Conservation (phyloP, 192 early-diverging fungal species). For the Backusella psychrophila region DNA sequence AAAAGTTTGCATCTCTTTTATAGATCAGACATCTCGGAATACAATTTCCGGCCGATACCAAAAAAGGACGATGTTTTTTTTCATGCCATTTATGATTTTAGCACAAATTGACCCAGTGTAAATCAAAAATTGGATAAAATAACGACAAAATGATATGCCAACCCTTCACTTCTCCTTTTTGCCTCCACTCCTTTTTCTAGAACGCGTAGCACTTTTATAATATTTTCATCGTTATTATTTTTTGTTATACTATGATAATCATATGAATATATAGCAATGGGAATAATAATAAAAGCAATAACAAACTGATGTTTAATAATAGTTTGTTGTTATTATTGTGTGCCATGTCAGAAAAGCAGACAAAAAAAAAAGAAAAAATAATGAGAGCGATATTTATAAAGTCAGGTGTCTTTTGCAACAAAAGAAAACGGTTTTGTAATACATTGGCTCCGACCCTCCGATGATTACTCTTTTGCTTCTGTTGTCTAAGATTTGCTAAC, state of each 20-base stretch:
- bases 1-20: not conserved
- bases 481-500: not conserved
- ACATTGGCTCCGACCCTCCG: not conserved
- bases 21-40: not conserved
- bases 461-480: not conserved
- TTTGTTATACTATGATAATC: not conserved
- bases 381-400: not conserved
- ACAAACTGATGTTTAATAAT: not conserved
- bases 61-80: not conserved
- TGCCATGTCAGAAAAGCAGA: not conserved
- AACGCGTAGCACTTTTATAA: not conserved
- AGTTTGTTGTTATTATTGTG: not conserved
- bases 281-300: not conserved
- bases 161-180: not conserved
- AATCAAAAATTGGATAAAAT: not conserved
- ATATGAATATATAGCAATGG: not conserved
- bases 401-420: not conserved
- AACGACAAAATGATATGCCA: not conserved
- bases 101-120: not conserved
- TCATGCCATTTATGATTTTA: not conserved
- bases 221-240: not conserved
- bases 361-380: not conserved
- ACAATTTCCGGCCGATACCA: not conserved
- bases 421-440: not conserved
- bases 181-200: conserved; percentile 5